Evolutionary conservation across 2,329 filamentous ascomycete species (phyloP).

Genomic region (Penicillium freii): DNA sequence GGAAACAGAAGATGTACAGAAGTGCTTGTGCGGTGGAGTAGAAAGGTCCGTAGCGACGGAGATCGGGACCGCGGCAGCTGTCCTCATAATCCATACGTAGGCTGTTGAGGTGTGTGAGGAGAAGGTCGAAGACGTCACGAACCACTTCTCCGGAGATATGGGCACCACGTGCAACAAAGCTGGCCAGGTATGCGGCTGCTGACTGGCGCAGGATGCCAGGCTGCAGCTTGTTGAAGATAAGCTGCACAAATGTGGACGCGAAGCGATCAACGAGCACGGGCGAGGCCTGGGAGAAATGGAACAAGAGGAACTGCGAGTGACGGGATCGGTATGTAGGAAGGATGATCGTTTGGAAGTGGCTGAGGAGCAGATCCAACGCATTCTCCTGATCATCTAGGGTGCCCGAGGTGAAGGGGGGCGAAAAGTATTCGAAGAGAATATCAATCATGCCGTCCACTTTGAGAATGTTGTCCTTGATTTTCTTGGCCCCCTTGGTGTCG

Average conservation of each 20-base stretch:
- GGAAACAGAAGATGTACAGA: slow-evolving; percentile 95
- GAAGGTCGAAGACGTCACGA: slow-evolving; percentile 75
- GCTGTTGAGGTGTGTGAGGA: slow-evolving; percentile 73
- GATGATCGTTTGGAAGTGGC: slow-evolving; percentile 83
- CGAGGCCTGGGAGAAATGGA: slow-evolving; percentile 87
- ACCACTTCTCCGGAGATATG: slow-evolving; percentile 74
- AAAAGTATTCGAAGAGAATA: slow-evolving; percentile 80
- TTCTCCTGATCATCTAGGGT: slow-evolving; percentile 67
- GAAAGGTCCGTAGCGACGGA: slow-evolving; percentile 78
- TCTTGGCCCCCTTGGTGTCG: slow-evolving; percentile 54
- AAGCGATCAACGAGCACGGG: slow-evolving; percentile 78
- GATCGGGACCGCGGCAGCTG: slow-evolving; percentile 77
- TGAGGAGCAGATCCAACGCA: slow-evolving; percentile 74
- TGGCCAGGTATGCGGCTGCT: slow-evolving; percentile 87
- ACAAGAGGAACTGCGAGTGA: slow-evolving; percentile 92
- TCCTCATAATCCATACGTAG: slow-evolving; percentile 72
- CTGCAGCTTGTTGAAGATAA: slow-evolving; percentile 67
- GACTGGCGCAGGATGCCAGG: slow-evolving; percentile 75
- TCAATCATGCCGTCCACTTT: slow-evolving; percentile 92
- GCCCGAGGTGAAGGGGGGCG: slow-evolving; percentile 67
- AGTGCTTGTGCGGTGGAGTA: slow-evolving; percentile 86
- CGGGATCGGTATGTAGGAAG: slow-evolving; percentile 87
- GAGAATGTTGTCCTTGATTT: slow-evolving; percentile 77
- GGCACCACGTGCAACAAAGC: slow-evolving; percentile 87
- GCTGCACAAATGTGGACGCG: slow-evolving; percentile 70